Evolutionary conservation across 2,329 filamentous ascomycete genomes (phyloP), one percentile per base, ranked within the genome.

Genomic region (Scopulariopsis brevicaulis): DNA sequence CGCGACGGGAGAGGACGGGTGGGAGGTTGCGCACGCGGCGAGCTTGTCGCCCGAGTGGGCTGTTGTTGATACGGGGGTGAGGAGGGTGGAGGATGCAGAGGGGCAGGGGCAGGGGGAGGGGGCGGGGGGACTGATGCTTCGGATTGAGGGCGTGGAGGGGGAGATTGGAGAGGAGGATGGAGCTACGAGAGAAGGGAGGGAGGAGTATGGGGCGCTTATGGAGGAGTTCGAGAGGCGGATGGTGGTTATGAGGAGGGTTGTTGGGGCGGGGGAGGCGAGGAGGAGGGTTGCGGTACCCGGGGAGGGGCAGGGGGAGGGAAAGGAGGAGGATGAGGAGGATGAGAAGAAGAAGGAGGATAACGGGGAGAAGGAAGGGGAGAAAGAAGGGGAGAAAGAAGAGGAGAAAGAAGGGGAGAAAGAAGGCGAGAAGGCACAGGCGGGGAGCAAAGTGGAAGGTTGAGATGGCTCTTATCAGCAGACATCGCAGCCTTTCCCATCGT

Each of bases 41-140:
- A 91, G 86, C 61, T 73, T 96, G 14, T 87, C 83, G 10, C 74
- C 85, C 0, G 81, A 86, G 55, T 97, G 93, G 85, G 81, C 83
- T 53, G 74, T 83, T 52, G 77, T 77, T 1, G 71, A 71, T 52
- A 71, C 77, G 15, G 71, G 69, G 56, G 65, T 83, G 51, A 71
- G 71, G 22, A 75, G 71, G 54, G 75, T 77, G 63, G 73, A 72
- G 56, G 71, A 70, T 40, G 68, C 66, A 24, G 63, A 60, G 32
- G 63, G 60, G 58, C 62, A 62, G 5, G 69, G 70, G n/a, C n/a
- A n/a, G 24, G 71, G 61, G 53, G 62, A 60, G 57, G 54, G 55
- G 7, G 68, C 73, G 37, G 72, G 72, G 48, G 73, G 75, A 7
- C 67, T 86, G 62, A 85, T 89, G 79, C 69, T 89, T 53, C 75